Base-by-base conservation (phyloP, 1,284 basidiomycete species). In the Coriolopsis trogii region DNA sequence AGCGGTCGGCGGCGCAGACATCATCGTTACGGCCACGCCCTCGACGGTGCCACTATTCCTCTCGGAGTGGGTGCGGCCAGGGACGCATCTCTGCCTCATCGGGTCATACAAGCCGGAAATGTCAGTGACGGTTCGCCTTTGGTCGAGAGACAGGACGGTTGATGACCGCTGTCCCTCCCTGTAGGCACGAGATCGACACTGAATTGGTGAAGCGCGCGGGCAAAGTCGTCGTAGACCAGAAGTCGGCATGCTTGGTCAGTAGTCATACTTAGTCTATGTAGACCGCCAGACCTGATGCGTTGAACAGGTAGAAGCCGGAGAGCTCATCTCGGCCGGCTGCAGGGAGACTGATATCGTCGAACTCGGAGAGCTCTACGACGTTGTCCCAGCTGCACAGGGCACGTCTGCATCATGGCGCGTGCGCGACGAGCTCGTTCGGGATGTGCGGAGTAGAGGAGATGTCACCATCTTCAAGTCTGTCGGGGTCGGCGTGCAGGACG, bases 71-170 rank as follows among this genome's bases (percentile, higher is more conserved):
- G 80, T 89, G 13, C 73, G 76, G 7, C 63, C 77, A 0, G 85
- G 86, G 0, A 77, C 89, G 0, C 89, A 92, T 61, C 61, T 95
- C 34, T 83, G 91, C 53, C 72, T 95, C 2, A 81, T 93, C 28
- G 91, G 93, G n/a, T 91, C 88, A 48, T 95, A 91, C 65, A 93
- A 79, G 26, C 87, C 88, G 0, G 63, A 72, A 13, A 95, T 95
- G 93, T 68, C 21, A 49, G 65, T 56, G 43, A 8, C 6, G 33
- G 7, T n/a, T 20, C 12, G 15, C 6, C 6, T 16, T 18, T 18
- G n/a, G 15, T 18, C 33, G 33, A n/a, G n/a, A n/a, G n/a, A n/a
- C n/a, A n/a, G n/a, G n/a, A n/a, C n/a, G 6, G 31, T 33, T 13
- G 6, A 33, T 16, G 6, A 36, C 16, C 20, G 16, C n/a, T 12